Evolutionary conservation across 192 early-diverging fungal genomes (phyloP), one percentile per base, ranked within the genome.

Genomic region (Linnemannia zychae): DNA sequence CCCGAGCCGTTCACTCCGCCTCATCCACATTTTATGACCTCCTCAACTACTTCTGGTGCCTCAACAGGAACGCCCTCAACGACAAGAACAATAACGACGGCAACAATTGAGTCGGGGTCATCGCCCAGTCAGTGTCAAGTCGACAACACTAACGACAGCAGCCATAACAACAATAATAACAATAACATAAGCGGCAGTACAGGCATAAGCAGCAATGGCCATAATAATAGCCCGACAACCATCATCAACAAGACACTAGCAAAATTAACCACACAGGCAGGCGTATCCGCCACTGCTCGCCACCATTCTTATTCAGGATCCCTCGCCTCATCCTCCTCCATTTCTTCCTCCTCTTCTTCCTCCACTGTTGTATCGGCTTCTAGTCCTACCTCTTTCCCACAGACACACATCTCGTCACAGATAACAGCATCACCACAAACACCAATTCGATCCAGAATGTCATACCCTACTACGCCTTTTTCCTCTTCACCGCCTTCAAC

Each of bases 171-270:
- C 73, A 40, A 24, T 17, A 16, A 22, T 17, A 74, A 74, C 53
- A 60, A 38, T 52, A 37, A 15, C 20, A 48, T 16, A 31, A 28
- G 31, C 71, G 31, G n/a, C n/a, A 34, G n/a, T n/a, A n/a, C n/a
- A n/a, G n/a, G n/a, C n/a, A n/a, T n/a, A n/a, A n/a, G n/a, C n/a
- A n/a, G n/a, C 22, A 74, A 75, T 65, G 46, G 5, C 60, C 37
- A 77, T 24, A 33, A 38, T 53, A 49, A 70, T 40, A 28, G 63
- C 50, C 52, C 69, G 1, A 48, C 57, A 5, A 71, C 66, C 24
- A 67, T 72, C 48, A 47, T 68, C 44, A 60, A 82, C 33, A 82
- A 73, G 52, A 48, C 75, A 1, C 53, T 82, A 17, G 70, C 48
- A 7, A 82, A 66, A 16, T 49, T 77, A 11, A 49, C 34, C 5